Conservation (phyloP, 73 alveolate species). For the Strombidium stylifer region DNA sequence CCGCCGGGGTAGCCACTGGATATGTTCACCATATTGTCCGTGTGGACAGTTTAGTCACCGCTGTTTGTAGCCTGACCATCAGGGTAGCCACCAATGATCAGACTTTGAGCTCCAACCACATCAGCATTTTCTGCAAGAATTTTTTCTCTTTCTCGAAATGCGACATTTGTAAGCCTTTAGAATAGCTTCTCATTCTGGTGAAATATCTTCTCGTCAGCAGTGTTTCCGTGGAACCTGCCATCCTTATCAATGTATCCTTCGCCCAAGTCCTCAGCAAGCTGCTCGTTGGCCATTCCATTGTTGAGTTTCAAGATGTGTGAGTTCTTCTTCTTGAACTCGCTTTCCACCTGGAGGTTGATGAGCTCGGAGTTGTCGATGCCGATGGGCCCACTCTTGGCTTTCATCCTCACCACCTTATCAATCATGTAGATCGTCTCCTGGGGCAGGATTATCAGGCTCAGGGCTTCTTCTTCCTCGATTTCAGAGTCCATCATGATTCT, state of each 20-base stretch:
- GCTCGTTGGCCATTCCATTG: too few relatives aligned
- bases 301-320: constrained; percentile 15
- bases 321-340: constrained; percentile 25
- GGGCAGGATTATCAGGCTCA: constrained; percentile 42
- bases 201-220: neutral
- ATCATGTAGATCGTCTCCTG: constrained; percentile 48
- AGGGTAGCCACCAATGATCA: too few relatives aligned
- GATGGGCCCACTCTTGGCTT: constrained; percentile 46
- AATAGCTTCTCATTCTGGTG: neutral
- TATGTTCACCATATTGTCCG: too few relatives aligned
- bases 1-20: too few relatives aligned
- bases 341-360: constrained; percentile 37
- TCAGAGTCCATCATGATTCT: constrained; percentile 29
- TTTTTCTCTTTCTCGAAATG: constrained; percentile 7
- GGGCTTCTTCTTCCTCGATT: constrained; percentile 35
- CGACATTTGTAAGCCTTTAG: constrained; percentile 8
- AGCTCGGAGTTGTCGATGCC: constrained; percentile 59
- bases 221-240: too few relatives aligned
- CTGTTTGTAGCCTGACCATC: too few relatives aligned
- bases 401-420: constrained; percentile 55
- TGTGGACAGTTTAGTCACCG: too few relatives aligned
- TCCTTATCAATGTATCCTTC: constrained; percentile 13
- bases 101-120: neutral
- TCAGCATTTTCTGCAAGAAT: neutral
- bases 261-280: constrained; percentile 14